Conservation (phyloP, 2,329 filamentous ascomycete genomes). For the Zarea fungicola region DNA sequence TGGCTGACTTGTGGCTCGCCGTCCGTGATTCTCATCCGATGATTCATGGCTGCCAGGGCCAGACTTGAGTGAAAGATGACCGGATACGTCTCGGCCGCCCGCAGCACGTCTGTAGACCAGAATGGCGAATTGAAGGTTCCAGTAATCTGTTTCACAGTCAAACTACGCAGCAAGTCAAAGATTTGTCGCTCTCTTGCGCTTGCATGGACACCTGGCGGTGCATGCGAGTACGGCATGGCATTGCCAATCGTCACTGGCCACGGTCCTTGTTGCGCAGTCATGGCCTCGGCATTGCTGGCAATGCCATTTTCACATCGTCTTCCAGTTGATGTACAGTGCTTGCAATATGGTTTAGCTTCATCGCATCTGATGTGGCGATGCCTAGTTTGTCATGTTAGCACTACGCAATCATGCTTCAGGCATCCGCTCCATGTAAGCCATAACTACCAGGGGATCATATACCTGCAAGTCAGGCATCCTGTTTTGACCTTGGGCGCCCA, state of each 20-base stretch:
- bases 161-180: neutral
- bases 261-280: neutral
- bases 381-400: neutral
- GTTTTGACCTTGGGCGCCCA: slow-evolving; percentile 4
- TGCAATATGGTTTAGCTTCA: neutral
- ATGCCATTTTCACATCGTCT: neutral
- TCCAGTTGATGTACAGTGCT: neutral
- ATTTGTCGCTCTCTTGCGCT: neutral
- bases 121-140: neutral
- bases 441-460: neutral
- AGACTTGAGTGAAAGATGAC: slow-evolving; percentile 4
- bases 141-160: neutral
- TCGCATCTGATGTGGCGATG: slow-evolving; percentile 4
- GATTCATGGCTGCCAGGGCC: neutral
- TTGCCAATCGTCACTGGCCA: neutral
- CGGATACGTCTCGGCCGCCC: slow-evolving; percentile 1
- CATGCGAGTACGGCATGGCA: neutral
- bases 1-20: neutral
- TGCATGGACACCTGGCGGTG: neutral
- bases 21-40: neutral
- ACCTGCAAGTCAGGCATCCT: slow-evolving; percentile 5
- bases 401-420: no score
- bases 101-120: neutral
- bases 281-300: neutral
- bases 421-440: no score